A percentile compares a stretch with the other conserved stretches of the same genome.
Conservation (phyloP, 139 green algal genomes). For the Tetradesmus obliquus region DNA sequence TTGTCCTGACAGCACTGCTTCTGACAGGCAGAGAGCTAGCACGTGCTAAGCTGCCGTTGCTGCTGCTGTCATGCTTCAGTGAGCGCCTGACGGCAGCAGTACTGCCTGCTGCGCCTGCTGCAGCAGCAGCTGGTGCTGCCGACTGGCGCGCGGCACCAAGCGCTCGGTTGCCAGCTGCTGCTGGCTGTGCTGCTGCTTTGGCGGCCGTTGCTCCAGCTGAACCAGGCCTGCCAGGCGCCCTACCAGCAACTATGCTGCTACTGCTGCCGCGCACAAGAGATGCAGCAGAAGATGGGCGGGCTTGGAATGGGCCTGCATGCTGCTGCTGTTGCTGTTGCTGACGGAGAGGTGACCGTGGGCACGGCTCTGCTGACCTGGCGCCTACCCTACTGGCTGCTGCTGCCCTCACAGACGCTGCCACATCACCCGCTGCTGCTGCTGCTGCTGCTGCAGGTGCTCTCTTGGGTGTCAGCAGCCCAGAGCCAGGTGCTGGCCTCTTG, state of each 20-base stretch:
- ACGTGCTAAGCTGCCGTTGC: background rate
- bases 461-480: background rate
- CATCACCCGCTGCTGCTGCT: background rate
- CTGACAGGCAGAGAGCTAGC: background rate
- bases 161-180: background rate
- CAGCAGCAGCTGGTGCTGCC: background rate
- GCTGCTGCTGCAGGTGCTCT: background rate
- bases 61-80: background rate
- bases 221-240: background rate
- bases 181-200: background rate
- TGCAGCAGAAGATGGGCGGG: background rate
- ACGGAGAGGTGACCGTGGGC: background rate
- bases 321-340: background rate
- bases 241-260: background rate
- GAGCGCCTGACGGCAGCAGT: background rate
- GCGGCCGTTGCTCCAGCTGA: background rate
- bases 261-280: background rate
- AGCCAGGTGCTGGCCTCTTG: background rate
- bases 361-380: background rate
- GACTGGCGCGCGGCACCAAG: background rate
- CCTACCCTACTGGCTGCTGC: background rate
- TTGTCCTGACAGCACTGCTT: background rate
- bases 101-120: background rate
- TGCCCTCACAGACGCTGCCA: background rate
- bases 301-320: background rate